Base-by-base conservation (phyloP, 2,329 filamentous ascomycete species). In the Aureobasidium zeae region DNA sequence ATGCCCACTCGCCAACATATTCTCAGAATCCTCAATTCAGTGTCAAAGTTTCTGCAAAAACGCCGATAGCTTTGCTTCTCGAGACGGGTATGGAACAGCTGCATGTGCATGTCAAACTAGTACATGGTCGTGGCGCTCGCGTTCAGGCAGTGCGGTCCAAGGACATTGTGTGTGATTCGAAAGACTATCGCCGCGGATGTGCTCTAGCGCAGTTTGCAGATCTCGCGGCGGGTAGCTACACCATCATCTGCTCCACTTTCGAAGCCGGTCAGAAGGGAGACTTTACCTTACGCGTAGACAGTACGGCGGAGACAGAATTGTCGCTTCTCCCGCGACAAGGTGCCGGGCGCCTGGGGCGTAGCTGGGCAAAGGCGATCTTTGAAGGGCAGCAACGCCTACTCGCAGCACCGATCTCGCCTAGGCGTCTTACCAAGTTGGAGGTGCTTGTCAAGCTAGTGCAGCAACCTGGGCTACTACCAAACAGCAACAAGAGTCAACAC, bases 231-330 rank as follows among this genome's bases (percentile, higher is more conserved):
- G 89, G 89, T 0, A 71, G 71, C 0, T 98, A 96, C 61, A 95
- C 86, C 0, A 72, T 94, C 45, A 82, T 95, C 5, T 89, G 83
- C 58, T 94, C 86, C 2, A 94, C 89, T 0, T 96, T 93, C 59
- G 86, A 94, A 50, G 73, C 81, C 0, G 82, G 81, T 7, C 85
- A 93, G 56, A 68, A 77, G 1, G 84, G 83, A 3, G 71, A 72
- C 36, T 96, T 93, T 56, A 76, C 72, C 1, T 60, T 98, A 7
- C 76, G 79, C 45, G 71, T 95, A n/a, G 79, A 80, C 34, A 80
- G 82, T 24, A 76, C 73, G 43, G 59, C 65, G 2, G 67, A 72
- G 0, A 72, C 79, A 26, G 55, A 61, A 1, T 58, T 93, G 4
- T 66, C 65, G 6, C 72, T 74, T 12, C 71, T 95, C 3, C 74